Conservation (phyloP, 1,284 basidiomycete species). For the Rhizopogon parksii region DNA sequence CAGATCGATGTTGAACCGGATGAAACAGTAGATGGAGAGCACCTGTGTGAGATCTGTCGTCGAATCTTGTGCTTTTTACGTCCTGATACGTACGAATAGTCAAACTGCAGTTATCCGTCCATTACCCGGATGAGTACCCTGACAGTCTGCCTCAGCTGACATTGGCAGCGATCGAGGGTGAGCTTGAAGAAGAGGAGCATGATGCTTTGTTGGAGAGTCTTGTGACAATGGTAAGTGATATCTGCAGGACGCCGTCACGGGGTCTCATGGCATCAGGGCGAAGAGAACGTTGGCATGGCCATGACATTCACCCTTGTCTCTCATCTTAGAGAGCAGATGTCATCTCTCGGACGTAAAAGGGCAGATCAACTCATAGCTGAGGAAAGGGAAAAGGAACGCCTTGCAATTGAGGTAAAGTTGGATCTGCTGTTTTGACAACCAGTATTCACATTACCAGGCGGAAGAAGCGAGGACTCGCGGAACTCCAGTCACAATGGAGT, state of each 20-base stretch:
- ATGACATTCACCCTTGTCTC: slow-evolving; percentile 96
- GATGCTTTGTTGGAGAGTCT: slow-evolving; percentile 55
- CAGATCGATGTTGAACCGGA: slow-evolving; percentile 89
- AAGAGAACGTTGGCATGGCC: slow-evolving; percentile 92
- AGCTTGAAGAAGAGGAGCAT: slow-evolving; percentile 55
- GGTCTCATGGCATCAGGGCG: slow-evolving; percentile 47
- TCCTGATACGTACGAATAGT: slow-evolving; percentile 44
- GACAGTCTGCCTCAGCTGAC: slow-evolving; percentile 72
- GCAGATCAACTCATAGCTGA: slow-evolving; percentile 52
- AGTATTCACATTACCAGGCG: slow-evolving; percentile 44
- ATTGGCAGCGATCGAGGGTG: slow-evolving; percentile 64
- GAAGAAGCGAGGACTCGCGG: slow-evolving; percentile 86
- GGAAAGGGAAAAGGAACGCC: slow-evolving; percentile 65
- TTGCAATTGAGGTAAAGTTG: slow-evolving; percentile 63
- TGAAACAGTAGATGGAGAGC: slow-evolving; percentile 54
- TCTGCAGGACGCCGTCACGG: neutral
- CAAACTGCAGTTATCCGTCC: slow-evolving; percentile 64
- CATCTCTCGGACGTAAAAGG: slow-evolving; percentile 55
- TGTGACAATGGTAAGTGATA: slow-evolving; percentile 50
- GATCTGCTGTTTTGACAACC: neutral
- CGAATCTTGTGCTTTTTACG: slow-evolving; percentile 3
- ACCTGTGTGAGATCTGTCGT: slow-evolving; percentile 43
- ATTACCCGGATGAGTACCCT: slow-evolving; percentile 67
- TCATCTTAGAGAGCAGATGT: slow-evolving; percentile 77
- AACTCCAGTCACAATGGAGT: slow-evolving; percentile 79